Percentiles rank a stretch among this genome's conserved stretches.
These are phyloP conservation scores for Ophiostoma tasmaniense DNA, from an alignment of 2,329 filamentous ascomycete genomes.

Conservation along the genomic window DNA sequence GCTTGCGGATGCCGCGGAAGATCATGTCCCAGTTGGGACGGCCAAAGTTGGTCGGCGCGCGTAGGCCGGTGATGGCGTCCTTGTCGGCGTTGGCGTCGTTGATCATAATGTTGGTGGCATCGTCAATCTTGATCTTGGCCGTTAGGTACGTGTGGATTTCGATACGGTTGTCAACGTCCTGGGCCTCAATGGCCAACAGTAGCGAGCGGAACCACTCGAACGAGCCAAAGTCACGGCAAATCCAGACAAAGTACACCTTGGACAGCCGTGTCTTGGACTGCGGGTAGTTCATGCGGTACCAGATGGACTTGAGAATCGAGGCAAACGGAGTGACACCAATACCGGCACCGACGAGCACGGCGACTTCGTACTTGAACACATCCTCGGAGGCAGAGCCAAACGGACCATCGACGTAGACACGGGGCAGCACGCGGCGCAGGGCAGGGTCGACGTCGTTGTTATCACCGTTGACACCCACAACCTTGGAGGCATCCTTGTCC, in stretches of 20 bases:
- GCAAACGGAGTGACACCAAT: constrained; percentile 84
- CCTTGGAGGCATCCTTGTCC: constrained; percentile 49
- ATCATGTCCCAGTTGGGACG: constrained; percentile 87
- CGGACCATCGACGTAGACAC: constrained; percentile 75
- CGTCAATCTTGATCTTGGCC: constrained; percentile 76
- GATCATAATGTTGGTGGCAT: constrained; percentile 88
- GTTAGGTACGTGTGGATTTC: constrained; percentile 87
- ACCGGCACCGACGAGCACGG: constrained; percentile 70
- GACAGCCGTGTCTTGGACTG: constrained; percentile 68
- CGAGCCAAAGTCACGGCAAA: constrained; percentile 77
- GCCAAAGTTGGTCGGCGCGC: constrained; percentile 77
- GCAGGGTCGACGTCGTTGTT: constrained; percentile 57
- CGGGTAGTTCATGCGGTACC: constrained; percentile 87
- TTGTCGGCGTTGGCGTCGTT: constrained; percentile 78
- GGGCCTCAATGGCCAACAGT: constrained; percentile 74
- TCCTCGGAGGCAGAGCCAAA: constrained; percentile 82
- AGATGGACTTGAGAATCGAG: constrained; percentile 82
- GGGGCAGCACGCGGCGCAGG: constrained; percentile 64
- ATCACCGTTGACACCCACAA: constrained; percentile 58
- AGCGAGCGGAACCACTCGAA: constrained; percentile 87
- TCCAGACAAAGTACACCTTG: constrained; percentile 92
- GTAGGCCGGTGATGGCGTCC: constrained; percentile 74
- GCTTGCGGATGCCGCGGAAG: constrained; percentile 72
- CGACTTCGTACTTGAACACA: constrained; percentile 80
- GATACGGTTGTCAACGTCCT: constrained; percentile 75